phyloP scores from a whole-genome alignment of 2,329 filamentous ascomycete species.

The Neurospora sp. region DNA sequence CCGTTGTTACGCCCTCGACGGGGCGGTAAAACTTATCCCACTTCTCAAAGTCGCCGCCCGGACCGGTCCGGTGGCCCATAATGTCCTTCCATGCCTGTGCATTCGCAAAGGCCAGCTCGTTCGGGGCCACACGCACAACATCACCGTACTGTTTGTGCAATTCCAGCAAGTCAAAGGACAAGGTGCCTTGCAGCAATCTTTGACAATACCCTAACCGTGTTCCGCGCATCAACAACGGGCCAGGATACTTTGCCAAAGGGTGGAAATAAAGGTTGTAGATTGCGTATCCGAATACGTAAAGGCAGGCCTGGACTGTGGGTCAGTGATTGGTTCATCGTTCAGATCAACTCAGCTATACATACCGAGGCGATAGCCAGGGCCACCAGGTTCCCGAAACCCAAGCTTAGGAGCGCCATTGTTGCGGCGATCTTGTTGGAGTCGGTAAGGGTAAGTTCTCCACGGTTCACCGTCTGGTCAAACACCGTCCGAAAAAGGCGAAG shows the following conservation, averaged over 20 bases:
- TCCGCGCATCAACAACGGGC: constrained; percentile 20
- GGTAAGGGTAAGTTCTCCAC: neutral
- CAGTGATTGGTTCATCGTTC: neutral
- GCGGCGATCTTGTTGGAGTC: neutral
- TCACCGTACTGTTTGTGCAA: constrained; percentile 32
- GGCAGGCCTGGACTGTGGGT: neutral
- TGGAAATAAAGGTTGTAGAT: constrained; percentile 26
- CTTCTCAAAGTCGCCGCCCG: constrained; percentile 23
- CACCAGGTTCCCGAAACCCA: constrained; percentile 3
- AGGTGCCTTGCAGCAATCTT: constrained; percentile 14
- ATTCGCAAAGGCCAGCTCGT: constrained; percentile 35
- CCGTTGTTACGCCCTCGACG: constrained; percentile 16
- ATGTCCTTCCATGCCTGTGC: constrained; percentile 28
- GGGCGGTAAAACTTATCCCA: constrained; percentile 19
- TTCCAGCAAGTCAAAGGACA: constrained; percentile 20
- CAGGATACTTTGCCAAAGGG: constrained; percentile 23
- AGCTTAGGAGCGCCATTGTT: constrained; percentile 5
- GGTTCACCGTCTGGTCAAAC: neutral
- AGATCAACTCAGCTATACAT: neutral
- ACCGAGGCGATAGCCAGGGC: constrained; percentile 1
- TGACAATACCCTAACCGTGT: constrained; percentile 10
- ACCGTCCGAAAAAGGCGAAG: neutral
- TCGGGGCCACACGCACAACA: constrained; percentile 35
- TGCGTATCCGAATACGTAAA: constrained; percentile 8
- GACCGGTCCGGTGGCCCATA: constrained; percentile 26